These are phyloP conservation scores for Cryptococcus hybrid DNA, from an alignment of 1,284 basidiomycete genomes.

Conservation along the genomic window DNA sequence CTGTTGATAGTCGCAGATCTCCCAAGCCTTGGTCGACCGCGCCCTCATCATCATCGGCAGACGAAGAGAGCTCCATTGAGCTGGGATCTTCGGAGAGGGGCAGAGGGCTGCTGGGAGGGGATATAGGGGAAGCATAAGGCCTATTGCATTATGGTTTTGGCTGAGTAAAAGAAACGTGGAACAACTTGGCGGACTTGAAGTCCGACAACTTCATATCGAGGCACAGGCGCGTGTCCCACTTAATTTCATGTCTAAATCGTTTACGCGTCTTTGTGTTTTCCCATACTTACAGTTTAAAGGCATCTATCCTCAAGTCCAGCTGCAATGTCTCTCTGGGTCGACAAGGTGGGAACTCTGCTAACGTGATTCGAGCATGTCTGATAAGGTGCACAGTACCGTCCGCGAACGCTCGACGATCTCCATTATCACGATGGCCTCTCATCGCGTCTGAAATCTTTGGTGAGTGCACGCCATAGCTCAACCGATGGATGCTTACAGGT, in stretches of 20 bases:
- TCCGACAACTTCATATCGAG: no score
- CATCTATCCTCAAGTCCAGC: background rate
- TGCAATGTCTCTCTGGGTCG: slow-evolving; percentile 84
- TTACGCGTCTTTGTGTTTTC: slow-evolving; percentile 5
- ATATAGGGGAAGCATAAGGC: no score
- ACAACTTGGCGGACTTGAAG: no score
- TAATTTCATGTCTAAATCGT: background rate
- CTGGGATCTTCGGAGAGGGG: no score
- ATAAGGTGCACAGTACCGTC: slow-evolving; percentile 65
- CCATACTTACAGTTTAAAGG: background rate
- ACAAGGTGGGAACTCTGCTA: slow-evolving; percentile 58
- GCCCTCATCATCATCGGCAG: no score
- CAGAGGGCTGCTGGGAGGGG: no score
- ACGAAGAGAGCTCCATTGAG: no score
- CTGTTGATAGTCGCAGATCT: slow-evolving; percentile 65
- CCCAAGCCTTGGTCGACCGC: background rate
- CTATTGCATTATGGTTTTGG: no score
- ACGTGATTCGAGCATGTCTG: no score
- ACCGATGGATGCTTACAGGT: background rate
- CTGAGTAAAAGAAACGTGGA: no score
- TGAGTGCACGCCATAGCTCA: slow-evolving; percentile 44
- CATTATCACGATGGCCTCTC: slow-evolving; percentile 87
- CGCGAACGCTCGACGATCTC: slow-evolving; percentile 76
- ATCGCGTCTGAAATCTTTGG: slow-evolving; percentile 74
- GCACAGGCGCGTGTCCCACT: background rate